These are phyloP conservation scores for Eucalyptus cloeziana DNA, from an alignment of 345 rosid species.

Conservation along the genomic window DNA sequence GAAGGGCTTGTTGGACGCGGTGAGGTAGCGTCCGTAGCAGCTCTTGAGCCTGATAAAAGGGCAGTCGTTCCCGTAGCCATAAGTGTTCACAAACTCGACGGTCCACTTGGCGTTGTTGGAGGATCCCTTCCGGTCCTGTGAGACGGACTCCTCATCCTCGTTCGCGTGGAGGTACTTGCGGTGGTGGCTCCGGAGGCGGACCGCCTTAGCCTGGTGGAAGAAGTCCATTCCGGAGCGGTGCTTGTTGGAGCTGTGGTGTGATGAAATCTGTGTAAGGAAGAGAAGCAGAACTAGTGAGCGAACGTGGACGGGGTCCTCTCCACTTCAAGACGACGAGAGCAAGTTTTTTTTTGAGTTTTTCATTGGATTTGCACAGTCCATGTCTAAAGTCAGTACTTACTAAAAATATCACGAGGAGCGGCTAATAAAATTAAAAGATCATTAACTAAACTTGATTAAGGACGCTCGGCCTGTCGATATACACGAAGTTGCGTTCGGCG, in stretches of 20 bases:
- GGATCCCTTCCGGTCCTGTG: not conserved
- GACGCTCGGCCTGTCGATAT: not conserved
- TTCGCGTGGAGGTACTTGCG: slow-evolving; percentile 21
- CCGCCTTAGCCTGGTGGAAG: slow-evolving; percentile 3
- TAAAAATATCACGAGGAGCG: not conserved
- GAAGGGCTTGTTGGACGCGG: slow-evolving; percentile 27
- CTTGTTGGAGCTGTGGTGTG: not conserved
- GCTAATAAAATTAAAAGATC: not conserved
- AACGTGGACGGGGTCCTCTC: not conserved
- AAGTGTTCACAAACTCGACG: slow-evolving; percentile 1
- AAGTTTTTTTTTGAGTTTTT: not conserved
- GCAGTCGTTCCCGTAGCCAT: not conserved
- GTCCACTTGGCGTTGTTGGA: slow-evolving; percentile 8
- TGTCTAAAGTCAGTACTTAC: not conserved
- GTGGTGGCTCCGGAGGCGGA: slow-evolving; percentile 25
- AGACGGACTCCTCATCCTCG: slow-evolving; percentile 7
- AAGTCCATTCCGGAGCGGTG: slow-evolving; percentile 9
- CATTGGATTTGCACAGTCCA: not conserved
- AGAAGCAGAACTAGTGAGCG: not conserved
- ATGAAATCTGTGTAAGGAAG: not conserved
- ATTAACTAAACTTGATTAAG: not conserved
- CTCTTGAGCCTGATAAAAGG: slow-evolving; percentile 15
- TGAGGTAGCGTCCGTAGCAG: slow-evolving; percentile 21
- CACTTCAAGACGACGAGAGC: not conserved
- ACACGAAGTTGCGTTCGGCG: not conserved